Evolutionary conservation across 352 stramenopile genomes (phyloP), one percentile per base, ranked within the genome.

Genomic region (Pythium volutum): DNA sequence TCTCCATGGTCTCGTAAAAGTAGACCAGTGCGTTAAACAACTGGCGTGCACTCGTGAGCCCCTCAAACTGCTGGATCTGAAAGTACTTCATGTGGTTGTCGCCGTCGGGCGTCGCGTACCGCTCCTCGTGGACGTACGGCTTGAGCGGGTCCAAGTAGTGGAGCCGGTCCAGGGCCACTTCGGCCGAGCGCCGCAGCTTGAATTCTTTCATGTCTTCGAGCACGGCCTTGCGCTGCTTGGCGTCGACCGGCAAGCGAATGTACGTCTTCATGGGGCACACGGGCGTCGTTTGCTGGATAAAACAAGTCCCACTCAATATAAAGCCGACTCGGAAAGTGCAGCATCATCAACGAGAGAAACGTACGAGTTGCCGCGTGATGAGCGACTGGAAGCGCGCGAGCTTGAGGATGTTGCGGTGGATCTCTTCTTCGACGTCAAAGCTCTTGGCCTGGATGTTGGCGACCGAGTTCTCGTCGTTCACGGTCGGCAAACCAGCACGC

Each of bases 1-100:
- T 87, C 54, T 89, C 75, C 69, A 86, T 75, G 43, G 78, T 83
- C 8, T 75, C 43, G 27, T 75, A 64, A 55, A 78, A 81, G 16
- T 66, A 73, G 14, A 74, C 52, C 18, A 86, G 61, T 11, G 71
- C 67, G 23, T 87, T 70, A 31, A 71, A 87, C 11, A 87, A 70
- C 34, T 83, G 69, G 12, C 61, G 64, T 16, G 84, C 67, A n/a
- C 64, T 61, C 4, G 59, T 61, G 51, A 86, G 81, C n/a, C 70
- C 71, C 18, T 68, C 54, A 51, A 63, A 63, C 70, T 78, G 34
- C 25, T 62, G 39, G 45, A 56, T 55, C 43, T 52, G 33, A 22
- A 59, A 31, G 14, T 22, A 59, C 23, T 63, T 45, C 22, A 55
- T 49, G 60, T 62, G 52, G 60, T 57, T 55, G 2, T 23, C 14